A percentile compares a stretch with the other conserved stretches of the same genome.
These are phyloP conservation scores for Sugiyamaella neomexicana DNA, from an alignment of 1,139 yeast genomes.

Conservation along the genomic window DNA sequence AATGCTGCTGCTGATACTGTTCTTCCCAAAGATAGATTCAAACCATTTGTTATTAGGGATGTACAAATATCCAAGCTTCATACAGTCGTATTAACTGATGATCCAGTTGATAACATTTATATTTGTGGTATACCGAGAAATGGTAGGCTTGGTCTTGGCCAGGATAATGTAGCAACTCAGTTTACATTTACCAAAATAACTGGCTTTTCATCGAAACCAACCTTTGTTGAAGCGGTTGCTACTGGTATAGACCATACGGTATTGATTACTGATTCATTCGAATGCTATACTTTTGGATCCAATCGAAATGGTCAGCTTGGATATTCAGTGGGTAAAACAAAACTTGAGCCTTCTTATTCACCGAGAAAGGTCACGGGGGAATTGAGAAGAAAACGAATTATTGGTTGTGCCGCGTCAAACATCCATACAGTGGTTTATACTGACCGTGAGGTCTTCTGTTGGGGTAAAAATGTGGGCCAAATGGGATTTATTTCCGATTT, in stretches of 20 bases:
- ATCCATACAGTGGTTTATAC: slow-evolving; percentile 70
- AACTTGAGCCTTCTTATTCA: slow-evolving; percentile 18
- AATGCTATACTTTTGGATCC: slow-evolving; percentile 76
- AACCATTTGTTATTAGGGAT: slow-evolving; percentile 43
- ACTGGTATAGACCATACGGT: slow-evolving; percentile 70
- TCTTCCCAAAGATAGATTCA: slow-evolving; percentile 29
- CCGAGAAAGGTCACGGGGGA: slow-evolving; percentile 55
- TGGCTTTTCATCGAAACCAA: slow-evolving; percentile 39
- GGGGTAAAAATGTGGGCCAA: slow-evolving; percentile 90
- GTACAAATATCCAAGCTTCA: slow-evolving; percentile 65
- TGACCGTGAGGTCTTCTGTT: slow-evolving; percentile 53
- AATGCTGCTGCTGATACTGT: background rate
- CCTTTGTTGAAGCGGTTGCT: slow-evolving; percentile 46
- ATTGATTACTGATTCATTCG: slow-evolving; percentile 52
- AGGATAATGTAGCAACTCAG: slow-evolving; percentile 24
- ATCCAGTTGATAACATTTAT: slow-evolving; percentile 48
- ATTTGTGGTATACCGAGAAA: slow-evolving; percentile 69
- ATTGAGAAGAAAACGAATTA: slow-evolving; percentile 46
- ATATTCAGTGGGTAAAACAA: slow-evolving; percentile 43
- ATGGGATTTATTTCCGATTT: slow-evolving; percentile 43
- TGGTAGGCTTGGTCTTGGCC: slow-evolving; percentile 67
- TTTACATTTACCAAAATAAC: slow-evolving; percentile 45
- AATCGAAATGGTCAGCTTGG: slow-evolving; percentile 70
- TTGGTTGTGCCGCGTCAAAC: slow-evolving; percentile 67
- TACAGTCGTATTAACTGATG: slow-evolving; percentile 58